Conservation (phyloP, 106 monocot species). For the Dendrobium officinale region DNA sequence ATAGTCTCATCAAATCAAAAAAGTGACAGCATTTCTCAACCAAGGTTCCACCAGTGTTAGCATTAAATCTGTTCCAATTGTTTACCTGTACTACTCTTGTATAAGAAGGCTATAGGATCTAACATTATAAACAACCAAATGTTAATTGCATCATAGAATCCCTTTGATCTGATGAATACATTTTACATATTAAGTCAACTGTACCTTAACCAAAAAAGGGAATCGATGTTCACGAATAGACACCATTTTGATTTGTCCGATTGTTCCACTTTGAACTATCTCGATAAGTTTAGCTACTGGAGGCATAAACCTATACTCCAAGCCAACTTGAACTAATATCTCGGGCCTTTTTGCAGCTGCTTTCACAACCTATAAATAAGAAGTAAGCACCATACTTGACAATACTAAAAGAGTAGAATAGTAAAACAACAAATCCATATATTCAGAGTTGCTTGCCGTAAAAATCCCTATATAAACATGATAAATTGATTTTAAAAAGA, state of each 20-base stretch:
- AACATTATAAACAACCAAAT: neutral
- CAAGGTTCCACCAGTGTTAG: slow-evolving; percentile 78
- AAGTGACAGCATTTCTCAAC: slow-evolving; percentile 99
- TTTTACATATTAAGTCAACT: neutral
- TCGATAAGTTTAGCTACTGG: slow-evolving; percentile 89
- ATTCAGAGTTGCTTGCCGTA: too few relatives aligned
- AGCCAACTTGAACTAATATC: slow-evolving; percentile 84
- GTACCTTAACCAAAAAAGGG: slow-evolving; percentile 97
- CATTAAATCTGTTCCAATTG: slow-evolving; percentile 91
- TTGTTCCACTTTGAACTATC: slow-evolving; percentile 46
- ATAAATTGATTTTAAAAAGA: neutral
- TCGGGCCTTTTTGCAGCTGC: slow-evolving; percentile 75
- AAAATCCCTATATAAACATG: too few relatives aligned
- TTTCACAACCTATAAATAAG: slow-evolving; percentile 43
- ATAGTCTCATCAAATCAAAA: slow-evolving; percentile 90
- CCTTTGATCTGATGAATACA: neutral
- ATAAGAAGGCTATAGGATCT: neutral
- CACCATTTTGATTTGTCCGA: slow-evolving; percentile 86
- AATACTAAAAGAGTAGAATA: neutral
- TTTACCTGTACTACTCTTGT: slow-evolving; percentile 45
- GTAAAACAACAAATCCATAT: too few relatives aligned
- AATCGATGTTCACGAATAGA: slow-evolving; percentile 94
- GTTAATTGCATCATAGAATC: neutral
- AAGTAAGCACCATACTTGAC: neutral
- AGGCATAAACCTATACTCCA: slow-evolving; percentile 96